Evolutionary conservation across 2,329 filamentous ascomycete genomes (phyloP), one percentile per base, ranked within the genome.

Genomic region (Didymella exigua): DNA sequence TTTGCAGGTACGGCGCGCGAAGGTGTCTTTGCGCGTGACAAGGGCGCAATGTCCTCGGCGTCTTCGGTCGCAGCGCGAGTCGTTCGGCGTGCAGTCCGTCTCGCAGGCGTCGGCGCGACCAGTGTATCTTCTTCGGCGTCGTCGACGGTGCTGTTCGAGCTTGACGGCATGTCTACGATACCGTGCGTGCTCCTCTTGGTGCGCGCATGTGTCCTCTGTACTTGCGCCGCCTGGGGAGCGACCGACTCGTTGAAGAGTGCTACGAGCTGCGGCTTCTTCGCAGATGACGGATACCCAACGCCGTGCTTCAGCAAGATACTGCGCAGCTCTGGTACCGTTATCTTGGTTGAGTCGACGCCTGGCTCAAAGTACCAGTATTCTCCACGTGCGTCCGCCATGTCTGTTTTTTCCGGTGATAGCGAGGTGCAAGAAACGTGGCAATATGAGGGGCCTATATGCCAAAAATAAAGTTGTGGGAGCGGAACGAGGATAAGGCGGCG

Each of bases 291-390:
- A 72, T 96, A 98, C 31, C 86, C 79, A 68, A 98, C 81, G 72
- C 92, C 89, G 78, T 99, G 91, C 62, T 87, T 89, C 68, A 98
- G 90, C 54, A 99, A 86, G 62, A 98, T 96, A 43, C 90, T 93
- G 68, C 95, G 90, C 66, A 99, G 81, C 40, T 89, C 89, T 24
- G 95, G 92, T 44, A 98, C 87, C 1, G 92, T 98, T 60, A 98
- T 84, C 61, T 84, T 86, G 70, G 84, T 83, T 18, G 95, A 87
- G 73, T 99, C 91, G 74, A 97, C 98, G 67, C 85, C 90, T 49
- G 90, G 84, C 70, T 93, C 86, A 27, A 98, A 87, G 74, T 98
- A 99, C 69, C 70, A 73, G 62, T 73, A 71, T 48, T 74, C 71
- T 47, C 66, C 70, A 34, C 70, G 69, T 44, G 68, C 65, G 51